These are phyloP conservation scores for Fonsecaea nubica DNA, from an alignment of 2,329 filamentous ascomycete genomes.

Conservation along the genomic window DNA sequence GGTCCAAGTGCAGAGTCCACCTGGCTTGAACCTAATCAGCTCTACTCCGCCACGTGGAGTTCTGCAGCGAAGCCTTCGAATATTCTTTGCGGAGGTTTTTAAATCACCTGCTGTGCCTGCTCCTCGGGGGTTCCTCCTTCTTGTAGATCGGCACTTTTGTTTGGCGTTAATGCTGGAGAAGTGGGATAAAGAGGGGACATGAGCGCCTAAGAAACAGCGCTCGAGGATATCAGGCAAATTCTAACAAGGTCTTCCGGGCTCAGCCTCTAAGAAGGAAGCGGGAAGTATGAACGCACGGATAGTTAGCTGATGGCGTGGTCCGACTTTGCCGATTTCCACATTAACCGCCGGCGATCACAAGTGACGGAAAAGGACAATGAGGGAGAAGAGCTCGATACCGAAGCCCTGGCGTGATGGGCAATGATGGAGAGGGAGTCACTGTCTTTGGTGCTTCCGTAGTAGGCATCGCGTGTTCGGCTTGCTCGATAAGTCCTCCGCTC, in stretches of 20 bases:
- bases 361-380: neutral
- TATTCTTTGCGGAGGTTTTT: neutral
- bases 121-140: neutral
- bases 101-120: neutral
- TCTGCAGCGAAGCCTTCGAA: conserved; percentile 17
- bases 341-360: conserved; percentile 3
- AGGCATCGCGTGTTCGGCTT: neutral
- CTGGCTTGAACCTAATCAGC: conserved; percentile 18
- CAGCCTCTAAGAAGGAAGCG: conserved; percentile 4
- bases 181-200: neutral
- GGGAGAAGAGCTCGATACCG: neutral
- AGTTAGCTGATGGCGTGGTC: neutral
- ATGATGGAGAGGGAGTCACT: neutral
- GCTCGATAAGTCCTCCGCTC: conserved; percentile 10
- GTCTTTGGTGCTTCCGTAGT: neutral
- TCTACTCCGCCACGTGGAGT: conserved; percentile 14
- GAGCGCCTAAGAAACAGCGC: neutral
- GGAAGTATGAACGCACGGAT: neutral
- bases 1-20: conserved; percentile 15
- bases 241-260: neutral
- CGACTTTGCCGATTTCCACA: conserved; percentile 6
- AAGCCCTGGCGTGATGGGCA: neutral
- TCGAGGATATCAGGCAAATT: conserved; percentile 19
- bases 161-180: neutral
- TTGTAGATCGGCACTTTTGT: neutral